Conservation (phyloP, 306 rosid species). For the Vigna trinervia region DNA sequence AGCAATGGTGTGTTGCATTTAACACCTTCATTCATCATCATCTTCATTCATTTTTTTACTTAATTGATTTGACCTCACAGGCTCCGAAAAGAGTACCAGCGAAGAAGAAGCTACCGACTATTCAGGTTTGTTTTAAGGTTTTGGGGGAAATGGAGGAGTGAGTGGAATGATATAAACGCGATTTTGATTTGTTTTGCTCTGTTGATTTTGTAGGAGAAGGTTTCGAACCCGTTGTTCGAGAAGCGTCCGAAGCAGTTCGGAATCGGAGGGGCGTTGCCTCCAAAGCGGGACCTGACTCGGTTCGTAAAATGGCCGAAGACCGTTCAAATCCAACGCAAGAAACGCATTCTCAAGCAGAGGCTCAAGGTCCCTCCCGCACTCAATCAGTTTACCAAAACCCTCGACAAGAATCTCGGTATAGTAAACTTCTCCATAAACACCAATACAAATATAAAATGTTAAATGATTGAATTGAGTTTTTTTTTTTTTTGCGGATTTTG, state of each 20-base stretch:
- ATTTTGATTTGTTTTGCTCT: too few relatives aligned
- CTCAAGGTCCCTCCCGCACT: slow-evolving; percentile 84
- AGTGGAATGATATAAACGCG: too few relatives aligned
- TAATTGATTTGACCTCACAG: background rate
- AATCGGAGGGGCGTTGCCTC: slow-evolving; percentile 83
- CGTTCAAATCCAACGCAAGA: slow-evolving; percentile 80
- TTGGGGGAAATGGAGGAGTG: too few relatives aligned
- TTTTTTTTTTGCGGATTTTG: too few relatives aligned
- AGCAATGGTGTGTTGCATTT: background rate
- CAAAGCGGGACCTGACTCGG: slow-evolving; percentile 78
- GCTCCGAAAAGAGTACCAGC: slow-evolving; percentile 39
- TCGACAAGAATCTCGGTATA: slow-evolving; percentile 76
- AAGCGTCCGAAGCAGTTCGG: slow-evolving; percentile 86
- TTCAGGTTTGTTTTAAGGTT: background rate
- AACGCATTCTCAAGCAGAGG: slow-evolving; percentile 81
- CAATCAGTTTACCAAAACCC: slow-evolving; percentile 83
- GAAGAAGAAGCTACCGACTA: slow-evolving; percentile 32
- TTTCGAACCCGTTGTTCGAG: slow-evolving; percentile 77
- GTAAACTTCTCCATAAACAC: background rate
- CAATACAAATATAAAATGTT: too few relatives aligned
- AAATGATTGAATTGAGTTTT: too few relatives aligned
- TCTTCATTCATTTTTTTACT: background rate
- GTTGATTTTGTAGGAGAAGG: slow-evolving; percentile 50
- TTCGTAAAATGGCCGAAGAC: slow-evolving; percentile 85
- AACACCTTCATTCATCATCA: background rate